phyloP scores from a whole-genome alignment of 345 rosid species.

The Lepidium sativum region DNA sequence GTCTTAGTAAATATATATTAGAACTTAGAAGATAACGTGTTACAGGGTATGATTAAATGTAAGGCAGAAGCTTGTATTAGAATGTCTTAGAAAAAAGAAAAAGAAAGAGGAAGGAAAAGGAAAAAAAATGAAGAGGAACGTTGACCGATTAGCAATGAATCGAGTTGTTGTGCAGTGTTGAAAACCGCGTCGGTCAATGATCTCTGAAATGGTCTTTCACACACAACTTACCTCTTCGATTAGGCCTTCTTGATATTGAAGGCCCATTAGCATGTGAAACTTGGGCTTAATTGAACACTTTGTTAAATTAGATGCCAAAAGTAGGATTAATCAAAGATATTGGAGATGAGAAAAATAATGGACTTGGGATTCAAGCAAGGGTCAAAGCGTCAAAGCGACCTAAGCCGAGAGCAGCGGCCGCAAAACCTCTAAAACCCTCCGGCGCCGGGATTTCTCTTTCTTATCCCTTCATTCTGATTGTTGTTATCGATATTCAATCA shows the following conservation, averaged over 20 bases:
- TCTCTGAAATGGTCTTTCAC: no score
- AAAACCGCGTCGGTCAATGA: no score
- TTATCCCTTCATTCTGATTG: not conserved
- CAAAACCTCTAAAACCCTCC: conserved; percentile 28
- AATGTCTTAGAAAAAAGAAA: no score
- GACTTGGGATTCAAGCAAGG: conserved; percentile 26
- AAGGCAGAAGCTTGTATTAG: no score
- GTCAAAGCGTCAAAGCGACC: conserved; percentile 22
- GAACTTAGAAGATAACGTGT: no score
- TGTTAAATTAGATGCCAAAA: not conserved
- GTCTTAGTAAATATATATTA: no score
- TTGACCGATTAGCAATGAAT: no score
- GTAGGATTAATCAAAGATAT: not conserved
- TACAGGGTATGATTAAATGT: no score
- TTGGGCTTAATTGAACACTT: not conserved
- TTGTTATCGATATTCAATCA: not conserved
- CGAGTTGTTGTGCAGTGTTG: no score
- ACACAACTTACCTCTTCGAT: no score
- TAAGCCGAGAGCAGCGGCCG: conserved; percentile 12
- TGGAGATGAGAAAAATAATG: conserved; percentile 3
- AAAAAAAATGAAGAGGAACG: no score
- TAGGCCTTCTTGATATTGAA: not conserved
- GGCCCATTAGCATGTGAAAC: not conserved
- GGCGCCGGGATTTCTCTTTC: conserved; percentile 11
- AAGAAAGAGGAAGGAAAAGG: no score